phyloP scores from a whole-genome alignment of 306 rosid genomes.

The Hylodesmum podocarpum region DNA sequence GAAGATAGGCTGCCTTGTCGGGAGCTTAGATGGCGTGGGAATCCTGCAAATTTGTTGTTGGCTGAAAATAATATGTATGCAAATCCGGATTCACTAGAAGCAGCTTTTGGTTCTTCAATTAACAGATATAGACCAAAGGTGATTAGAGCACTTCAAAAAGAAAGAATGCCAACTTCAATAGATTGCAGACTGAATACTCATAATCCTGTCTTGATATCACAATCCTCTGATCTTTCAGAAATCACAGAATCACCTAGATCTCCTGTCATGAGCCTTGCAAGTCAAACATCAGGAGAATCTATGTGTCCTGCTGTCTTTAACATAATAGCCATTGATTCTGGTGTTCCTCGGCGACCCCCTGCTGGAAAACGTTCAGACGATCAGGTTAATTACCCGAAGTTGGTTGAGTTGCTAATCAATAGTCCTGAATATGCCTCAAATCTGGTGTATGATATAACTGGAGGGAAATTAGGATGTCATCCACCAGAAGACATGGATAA shows the following conservation, averaged over 20 bases:
- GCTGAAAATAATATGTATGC: slow-evolving; percentile 57
- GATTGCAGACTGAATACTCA: slow-evolving; percentile 58
- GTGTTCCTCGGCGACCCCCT: slow-evolving; percentile 97
- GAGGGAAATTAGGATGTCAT: slow-evolving; percentile 76
- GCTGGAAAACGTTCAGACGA: slow-evolving; percentile 94
- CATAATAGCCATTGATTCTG: slow-evolving; percentile 89
- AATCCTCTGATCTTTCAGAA: slow-evolving; percentile 70
- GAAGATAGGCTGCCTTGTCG: slow-evolving; percentile 98
- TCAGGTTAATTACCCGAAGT: slow-evolving; percentile 82
- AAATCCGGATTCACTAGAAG: slow-evolving; percentile 55
- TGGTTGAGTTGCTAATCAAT: slow-evolving; percentile 83
- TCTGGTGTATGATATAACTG: slow-evolving; percentile 73
- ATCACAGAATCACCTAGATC: slow-evolving; percentile 68
- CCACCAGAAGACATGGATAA: slow-evolving; percentile 41
- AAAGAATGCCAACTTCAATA: slow-evolving; percentile 79
- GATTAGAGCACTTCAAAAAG: slow-evolving; percentile 64
- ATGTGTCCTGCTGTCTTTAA: slow-evolving; percentile 53
- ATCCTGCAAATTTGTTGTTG: slow-evolving; percentile 81
- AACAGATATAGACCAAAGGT: slow-evolving; percentile 65
- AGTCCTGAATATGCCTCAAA: slow-evolving; percentile 79
- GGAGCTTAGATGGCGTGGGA: slow-evolving; percentile 95
- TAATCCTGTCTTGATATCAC: slow-evolving; percentile 51
- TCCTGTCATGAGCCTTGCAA: slow-evolving; percentile 37
- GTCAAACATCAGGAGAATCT: slow-evolving; percentile 49
- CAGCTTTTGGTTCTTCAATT: slow-evolving; percentile 64